Evolutionary conservation across 23 red algal genomes (phyloP).

Genomic region (Cyanidiococcus yangmingshanensis): DNA sequence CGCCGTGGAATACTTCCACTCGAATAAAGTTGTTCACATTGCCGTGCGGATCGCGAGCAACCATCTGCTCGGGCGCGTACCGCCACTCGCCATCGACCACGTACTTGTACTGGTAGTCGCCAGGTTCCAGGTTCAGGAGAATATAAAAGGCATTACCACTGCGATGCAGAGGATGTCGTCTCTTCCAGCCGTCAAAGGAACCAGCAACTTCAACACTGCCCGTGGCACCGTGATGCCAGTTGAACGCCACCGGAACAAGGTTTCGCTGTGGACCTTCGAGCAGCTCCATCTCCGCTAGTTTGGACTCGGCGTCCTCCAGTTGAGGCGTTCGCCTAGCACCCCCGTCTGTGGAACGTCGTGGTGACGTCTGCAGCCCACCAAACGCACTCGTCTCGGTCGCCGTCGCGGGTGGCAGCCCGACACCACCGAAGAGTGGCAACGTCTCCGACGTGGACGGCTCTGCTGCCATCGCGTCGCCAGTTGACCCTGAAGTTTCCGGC

Average conservation of each 20-base stretch:
- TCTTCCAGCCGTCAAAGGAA: constrained; percentile 28
- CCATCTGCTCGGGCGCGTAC: constrained; percentile 22
- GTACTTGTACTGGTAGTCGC: constrained; percentile 38
- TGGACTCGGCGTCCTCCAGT: background rate
- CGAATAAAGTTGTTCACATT: constrained; percentile 28
- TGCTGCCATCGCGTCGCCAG: background rate
- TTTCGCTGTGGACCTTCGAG: constrained; percentile 1
- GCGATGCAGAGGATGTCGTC: constrained; percentile 23
- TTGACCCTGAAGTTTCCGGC: background rate
- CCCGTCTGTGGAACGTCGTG: background rate
- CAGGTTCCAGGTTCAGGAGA: constrained; percentile 27
- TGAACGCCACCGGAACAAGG: constrained; percentile 20
- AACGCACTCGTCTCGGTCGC: background rate
- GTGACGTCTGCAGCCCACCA: background rate
- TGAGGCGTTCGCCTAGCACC: background rate
- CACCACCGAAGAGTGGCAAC: background rate
- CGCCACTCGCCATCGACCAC: constrained; percentile 23
- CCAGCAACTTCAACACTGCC: constrained; percentile 19
- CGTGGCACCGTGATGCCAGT: constrained; percentile 23
- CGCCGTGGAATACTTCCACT: constrained; percentile 19
- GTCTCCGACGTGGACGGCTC: background rate
- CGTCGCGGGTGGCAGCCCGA: background rate
- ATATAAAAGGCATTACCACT: constrained; percentile 28
- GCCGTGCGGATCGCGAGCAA: constrained; percentile 14
- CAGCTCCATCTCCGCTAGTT: background rate